phyloP scores from a whole-genome alignment of 129 eudicot genomes.

The Tanacetum coccineum region DNA sequence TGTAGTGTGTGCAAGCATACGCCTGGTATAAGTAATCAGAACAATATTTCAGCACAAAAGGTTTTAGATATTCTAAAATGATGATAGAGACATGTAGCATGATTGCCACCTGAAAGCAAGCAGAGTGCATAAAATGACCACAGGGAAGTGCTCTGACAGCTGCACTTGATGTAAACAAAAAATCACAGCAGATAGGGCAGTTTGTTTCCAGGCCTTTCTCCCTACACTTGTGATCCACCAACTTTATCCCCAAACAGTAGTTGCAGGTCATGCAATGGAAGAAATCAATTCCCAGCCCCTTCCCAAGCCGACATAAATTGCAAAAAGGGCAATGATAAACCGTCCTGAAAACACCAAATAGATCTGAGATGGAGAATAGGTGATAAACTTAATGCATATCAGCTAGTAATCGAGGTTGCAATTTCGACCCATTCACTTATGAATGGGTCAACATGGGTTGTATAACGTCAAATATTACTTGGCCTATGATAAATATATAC shows the following conservation, averaged over 20 bases:
- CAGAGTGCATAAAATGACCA: constrained; percentile 99
- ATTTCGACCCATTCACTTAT: no score
- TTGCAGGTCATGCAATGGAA: constrained; percentile 99
- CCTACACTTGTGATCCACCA: constrained; percentile 91
- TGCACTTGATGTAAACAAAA: constrained; percentile 89
- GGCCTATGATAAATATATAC: no score
- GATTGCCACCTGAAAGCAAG: constrained; percentile 84
- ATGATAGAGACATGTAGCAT: not conserved
- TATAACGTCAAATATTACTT: no score
- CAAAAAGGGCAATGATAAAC: constrained; percentile 97
- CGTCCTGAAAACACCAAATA: constrained; percentile 45
- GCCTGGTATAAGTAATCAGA: constrained; percentile 46
- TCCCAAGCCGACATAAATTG: constrained; percentile 92
- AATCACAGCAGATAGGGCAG: constrained; percentile 98
- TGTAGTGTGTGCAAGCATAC: constrained; percentile 78
- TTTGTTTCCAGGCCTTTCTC: constrained; percentile 96
- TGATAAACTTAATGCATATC: not conserved
- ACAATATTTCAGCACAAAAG: constrained; percentile 13
- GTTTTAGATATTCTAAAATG: not conserved
- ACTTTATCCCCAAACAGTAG: constrained; percentile 72
- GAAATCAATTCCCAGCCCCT: constrained; percentile 87
- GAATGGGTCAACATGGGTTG: no score
- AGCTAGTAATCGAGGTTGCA: not conserved
- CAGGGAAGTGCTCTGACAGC: constrained; percentile 91
- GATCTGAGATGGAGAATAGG: not conserved